phyloP scores from a whole-genome alignment of 2,329 filamentous ascomycete species.

The Zymoseptoria crescenta region DNA sequence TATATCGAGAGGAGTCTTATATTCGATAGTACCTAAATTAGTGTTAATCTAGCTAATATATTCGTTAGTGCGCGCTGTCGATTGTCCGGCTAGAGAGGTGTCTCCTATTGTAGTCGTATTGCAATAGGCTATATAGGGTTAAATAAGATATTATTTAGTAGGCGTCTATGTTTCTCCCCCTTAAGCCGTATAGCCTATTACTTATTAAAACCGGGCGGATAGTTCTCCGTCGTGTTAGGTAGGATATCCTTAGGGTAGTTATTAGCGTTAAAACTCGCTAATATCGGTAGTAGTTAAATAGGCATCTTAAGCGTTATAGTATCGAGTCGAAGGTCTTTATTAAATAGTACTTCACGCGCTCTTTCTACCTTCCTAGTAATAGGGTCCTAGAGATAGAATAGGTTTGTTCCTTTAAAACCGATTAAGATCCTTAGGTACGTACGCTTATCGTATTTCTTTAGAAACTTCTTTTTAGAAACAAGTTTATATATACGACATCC shows the following conservation, averaged over 20 bases:
- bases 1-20: no score
- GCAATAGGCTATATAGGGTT: not conserved
- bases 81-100: no score
- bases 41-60: not conserved
- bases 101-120: no score
- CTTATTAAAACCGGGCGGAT: not conserved
- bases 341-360: not conserved
- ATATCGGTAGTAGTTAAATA: not conserved
- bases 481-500: not conserved
- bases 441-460: no score
- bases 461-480: not conserved
- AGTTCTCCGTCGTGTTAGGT: not conserved
- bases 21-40: not conserved
- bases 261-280: not conserved
- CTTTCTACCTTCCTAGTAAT: no score
- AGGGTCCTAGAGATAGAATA: no score
- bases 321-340: not conserved
- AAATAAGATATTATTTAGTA: not conserved
- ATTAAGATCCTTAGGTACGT: no score
- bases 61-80: not conserved
- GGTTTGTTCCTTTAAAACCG: no score
- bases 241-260: not conserved
- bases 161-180: not conserved
- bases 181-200: not conserved
- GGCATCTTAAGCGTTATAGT: not conserved